Percentiles rank a stretch among this genome's conserved stretches.
Conservation (phyloP, 495 filamentous ascomycete species). For the Chaetomium fimeti region DNA sequence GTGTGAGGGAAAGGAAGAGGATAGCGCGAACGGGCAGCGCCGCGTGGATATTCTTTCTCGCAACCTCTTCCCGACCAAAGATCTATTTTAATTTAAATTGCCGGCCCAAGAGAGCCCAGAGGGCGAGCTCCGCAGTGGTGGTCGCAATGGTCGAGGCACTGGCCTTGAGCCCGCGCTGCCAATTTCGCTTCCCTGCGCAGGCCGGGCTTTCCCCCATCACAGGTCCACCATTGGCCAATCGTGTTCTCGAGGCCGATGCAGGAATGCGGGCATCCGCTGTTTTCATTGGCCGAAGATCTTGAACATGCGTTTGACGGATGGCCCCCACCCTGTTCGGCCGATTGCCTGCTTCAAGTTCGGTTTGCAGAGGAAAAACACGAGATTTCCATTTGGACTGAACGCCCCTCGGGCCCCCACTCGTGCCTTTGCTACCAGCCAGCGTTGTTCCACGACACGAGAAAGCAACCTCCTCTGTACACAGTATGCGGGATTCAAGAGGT, state of each 20-base stretch:
- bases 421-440: neutral
- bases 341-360: slow-evolving; percentile 19
- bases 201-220: slow-evolving; percentile 18
- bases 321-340: slow-evolving; percentile 6
- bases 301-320: slow-evolving; percentile 2
- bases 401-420: neutral
- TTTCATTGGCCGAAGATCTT: slow-evolving; percentile 23
- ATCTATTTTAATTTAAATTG: slow-evolving; percentile 26
- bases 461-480: no score
- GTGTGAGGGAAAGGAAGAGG: neutral
- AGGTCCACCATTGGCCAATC: slow-evolving; percentile 30
- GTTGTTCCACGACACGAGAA: slow-evolving; percentile 8
- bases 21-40: slow-evolving; percentile 18
- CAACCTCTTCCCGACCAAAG: neutral
- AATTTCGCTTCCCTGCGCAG: slow-evolving; percentile 32
- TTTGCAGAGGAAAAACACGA: slow-evolving; percentile 21
- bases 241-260: slow-evolving; percentile 7
- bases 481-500: neutral
- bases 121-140: slow-evolving; percentile 15
- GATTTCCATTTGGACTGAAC: slow-evolving; percentile 3
- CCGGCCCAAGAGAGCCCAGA: slow-evolving; percentile 18
- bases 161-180: slow-evolving; percentile 19
- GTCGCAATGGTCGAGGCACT: slow-evolving; percentile 4
- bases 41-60: slow-evolving; percentile 17
- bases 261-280: slow-evolving; percentile 11